Evolutionary conservation across 2,329 filamentous ascomycete species (phyloP).

Genomic region (Pseudogymnoascus sp.): DNA sequence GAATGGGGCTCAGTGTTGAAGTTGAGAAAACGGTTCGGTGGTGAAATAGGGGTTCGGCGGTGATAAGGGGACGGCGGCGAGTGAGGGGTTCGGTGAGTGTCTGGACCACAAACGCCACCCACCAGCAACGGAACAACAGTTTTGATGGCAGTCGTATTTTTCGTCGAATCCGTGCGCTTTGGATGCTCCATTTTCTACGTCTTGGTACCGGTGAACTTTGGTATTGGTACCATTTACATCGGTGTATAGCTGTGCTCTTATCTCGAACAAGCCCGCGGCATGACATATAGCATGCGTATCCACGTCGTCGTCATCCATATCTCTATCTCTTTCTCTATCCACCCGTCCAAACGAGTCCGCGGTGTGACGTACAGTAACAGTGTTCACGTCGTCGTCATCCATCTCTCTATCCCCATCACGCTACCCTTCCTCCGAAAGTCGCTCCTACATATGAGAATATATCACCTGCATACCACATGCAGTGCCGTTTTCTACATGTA

Average conservation of each 20-base stretch:
- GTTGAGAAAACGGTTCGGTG: neutral
- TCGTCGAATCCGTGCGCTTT: no score
- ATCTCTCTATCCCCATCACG: neutral
- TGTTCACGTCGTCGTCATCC: neutral
- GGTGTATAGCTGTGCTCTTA: no score
- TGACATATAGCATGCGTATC: no score
- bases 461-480: no score
- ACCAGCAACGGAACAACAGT: neutral
- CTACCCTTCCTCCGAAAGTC: no score
- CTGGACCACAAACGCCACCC: neutral
- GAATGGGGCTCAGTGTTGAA: no score
- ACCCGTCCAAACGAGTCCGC: neutral
- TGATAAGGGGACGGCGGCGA: neutral
- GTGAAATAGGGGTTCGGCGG: neutral
- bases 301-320: no score
- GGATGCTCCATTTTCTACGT: no score
- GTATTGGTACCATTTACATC: no score
- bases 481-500: neutral
- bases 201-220: no score
- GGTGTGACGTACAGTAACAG: neutral
- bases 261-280: no score
- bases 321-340: neutral
- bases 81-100: neutral
- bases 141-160: neutral
- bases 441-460: no score